Conservation (phyloP, 2,329 filamentous ascomycete species). For the Cercospora zeina region DNA sequence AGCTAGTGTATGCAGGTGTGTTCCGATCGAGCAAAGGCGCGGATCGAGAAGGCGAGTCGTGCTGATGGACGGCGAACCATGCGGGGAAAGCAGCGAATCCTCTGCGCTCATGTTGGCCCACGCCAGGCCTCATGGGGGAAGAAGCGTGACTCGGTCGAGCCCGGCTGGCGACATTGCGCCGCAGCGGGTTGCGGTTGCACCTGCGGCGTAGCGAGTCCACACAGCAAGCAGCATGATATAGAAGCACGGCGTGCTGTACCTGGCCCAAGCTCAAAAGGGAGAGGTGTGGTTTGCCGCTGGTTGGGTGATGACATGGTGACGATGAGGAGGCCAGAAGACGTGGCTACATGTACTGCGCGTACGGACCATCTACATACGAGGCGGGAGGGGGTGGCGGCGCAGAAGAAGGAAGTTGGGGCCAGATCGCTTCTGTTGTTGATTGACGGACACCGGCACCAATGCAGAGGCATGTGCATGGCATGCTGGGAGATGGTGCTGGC, state of each 20-base stretch:
- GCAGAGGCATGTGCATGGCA: too few species aligned
- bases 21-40: neutral
- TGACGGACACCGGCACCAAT: too few species aligned
- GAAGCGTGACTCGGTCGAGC: conserved; percentile 12
- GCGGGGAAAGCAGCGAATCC: conserved; percentile 14
- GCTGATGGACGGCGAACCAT: conserved; percentile 9
- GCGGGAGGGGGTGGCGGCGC: neutral
- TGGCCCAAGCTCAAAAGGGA: conserved; percentile 17
- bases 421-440: neutral
- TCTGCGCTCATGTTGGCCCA: neutral
- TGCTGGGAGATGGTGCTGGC: neutral
- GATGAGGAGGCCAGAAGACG: conserved; percentile 10
- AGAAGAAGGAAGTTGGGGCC: neutral
- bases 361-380: neutral
- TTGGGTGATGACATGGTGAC: conserved; percentile 19
- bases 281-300: neutral
- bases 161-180: conserved; percentile 9
- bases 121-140: neutral
- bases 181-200: conserved; percentile 5
- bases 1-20: neutral
- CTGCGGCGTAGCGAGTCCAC: conserved; percentile 14
- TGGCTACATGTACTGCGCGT: neutral
- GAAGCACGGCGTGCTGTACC: conserved; percentile 10
- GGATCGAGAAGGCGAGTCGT: neutral
- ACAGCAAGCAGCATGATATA: conserved; percentile 2